A percentile compares a stretch with the other conserved stretches of the same genome.
phyloP scores from a whole-genome alignment of 805 yeast species.

The Ogataea degrootiae region DNA sequence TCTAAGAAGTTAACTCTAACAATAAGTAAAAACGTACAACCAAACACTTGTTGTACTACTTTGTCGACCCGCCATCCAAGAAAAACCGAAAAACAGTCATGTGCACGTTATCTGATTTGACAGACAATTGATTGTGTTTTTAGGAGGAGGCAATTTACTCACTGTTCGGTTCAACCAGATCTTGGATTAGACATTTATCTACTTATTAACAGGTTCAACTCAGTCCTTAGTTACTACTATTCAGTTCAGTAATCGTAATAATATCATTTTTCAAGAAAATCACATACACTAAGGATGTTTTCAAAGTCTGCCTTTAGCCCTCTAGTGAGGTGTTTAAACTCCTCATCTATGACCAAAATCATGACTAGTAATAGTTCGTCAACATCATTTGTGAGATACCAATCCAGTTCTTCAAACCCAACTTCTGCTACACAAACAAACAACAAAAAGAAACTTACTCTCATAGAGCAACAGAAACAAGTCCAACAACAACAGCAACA shows the following conservation, averaged over 20 bases:
- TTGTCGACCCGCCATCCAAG: no score
- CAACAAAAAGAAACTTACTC: constrained; percentile 12
- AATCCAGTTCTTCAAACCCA: constrained; percentile 21
- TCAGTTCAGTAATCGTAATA: no score
- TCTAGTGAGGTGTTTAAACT: neutral
- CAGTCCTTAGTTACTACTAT: no score
- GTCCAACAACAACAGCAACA: constrained; percentile 3
- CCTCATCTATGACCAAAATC: neutral
- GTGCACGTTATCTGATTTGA: no score
- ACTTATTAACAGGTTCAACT: no score
- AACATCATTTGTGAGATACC: constrained; percentile 9
- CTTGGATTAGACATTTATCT: no score
- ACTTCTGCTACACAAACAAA: constrained; percentile 6
- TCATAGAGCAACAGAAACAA: constrained; percentile 8
- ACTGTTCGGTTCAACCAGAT: no score
- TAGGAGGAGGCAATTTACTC: no score
- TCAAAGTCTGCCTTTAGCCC: neutral
- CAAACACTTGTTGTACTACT: neutral
- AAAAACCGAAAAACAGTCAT: no score
- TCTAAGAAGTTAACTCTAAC: neutral
- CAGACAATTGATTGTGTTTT: no score
- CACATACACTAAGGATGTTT: neutral
- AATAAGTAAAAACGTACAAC: neutral
- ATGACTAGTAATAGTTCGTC: neutral
- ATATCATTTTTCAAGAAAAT: neutral